Evolutionary conservation across 176 grass and related monocot genomes (phyloP).

Genomic region (Luzula sylvatica): DNA sequence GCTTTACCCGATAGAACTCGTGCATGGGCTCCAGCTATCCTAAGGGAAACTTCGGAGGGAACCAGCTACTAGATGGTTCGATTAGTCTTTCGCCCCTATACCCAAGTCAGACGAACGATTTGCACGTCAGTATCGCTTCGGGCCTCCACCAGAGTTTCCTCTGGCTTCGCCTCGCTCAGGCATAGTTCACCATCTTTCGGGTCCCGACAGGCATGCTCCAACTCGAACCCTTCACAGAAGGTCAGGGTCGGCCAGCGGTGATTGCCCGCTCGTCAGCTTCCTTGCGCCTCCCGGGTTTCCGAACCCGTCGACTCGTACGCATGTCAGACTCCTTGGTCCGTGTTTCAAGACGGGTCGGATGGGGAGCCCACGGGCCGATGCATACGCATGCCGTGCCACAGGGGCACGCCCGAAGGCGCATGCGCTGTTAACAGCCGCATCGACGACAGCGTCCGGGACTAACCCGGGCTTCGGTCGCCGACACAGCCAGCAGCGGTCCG

Average conservation of each 20-base stretch:
- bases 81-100: slow-evolving; percentile 93
- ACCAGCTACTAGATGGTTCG: slow-evolving; percentile 87
- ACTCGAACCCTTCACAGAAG: slow-evolving; percentile 72
- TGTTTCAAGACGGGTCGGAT: slow-evolving; percentile 39
- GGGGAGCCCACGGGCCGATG: slow-evolving; percentile 24
- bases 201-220: slow-evolving; percentile 68
- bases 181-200: slow-evolving; percentile 83
- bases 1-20: slow-evolving; percentile 60
- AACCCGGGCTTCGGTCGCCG: no score
- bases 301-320: slow-evolving; percentile 24
- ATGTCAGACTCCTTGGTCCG: slow-evolving; percentile 40
- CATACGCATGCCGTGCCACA: no score
- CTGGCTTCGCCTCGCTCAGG: slow-evolving; percentile 60
- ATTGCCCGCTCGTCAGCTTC: no score
- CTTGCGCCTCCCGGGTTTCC: no score
- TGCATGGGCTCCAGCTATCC: slow-evolving; percentile 48
- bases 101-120: slow-evolving; percentile 82
- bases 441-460: no score
- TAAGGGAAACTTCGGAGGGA: slow-evolving; percentile 79
- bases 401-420: no score
- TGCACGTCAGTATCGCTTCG: slow-evolving; percentile 69
- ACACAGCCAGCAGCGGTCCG: no score
- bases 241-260: no score
- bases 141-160: slow-evolving; percentile 88
- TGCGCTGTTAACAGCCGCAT: no score